Percentiles rank a stretch among this genome's conserved stretches.
Evolutionary conservation across 306 rosid genomes (phyloP).

Genomic region (Fragaria iinumae): DNA sequence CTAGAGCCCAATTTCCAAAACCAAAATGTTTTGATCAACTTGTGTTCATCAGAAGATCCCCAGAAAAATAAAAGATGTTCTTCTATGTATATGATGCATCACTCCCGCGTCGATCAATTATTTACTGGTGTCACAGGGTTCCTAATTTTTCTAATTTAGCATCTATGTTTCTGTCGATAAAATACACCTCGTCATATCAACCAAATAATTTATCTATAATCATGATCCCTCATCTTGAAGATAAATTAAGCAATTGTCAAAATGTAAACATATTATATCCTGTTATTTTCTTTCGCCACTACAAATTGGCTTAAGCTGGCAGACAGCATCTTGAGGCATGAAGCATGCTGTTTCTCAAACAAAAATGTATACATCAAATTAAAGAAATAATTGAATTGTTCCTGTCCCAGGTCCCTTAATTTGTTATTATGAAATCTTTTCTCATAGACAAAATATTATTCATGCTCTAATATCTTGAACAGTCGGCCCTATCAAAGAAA

Average conservation of each 20-base stretch:
- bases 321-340: slow-evolving; percentile 4
- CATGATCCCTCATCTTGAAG: not conserved
- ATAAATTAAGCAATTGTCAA: not conserved
- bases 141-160: not conserved
- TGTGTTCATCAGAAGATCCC: not conserved
- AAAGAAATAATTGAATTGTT: slow-evolving; percentile 1
- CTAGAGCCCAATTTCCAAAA: not conserved
- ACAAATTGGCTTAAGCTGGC: not conserved
- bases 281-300: not conserved
- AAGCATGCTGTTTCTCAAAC: not conserved
- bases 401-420: slow-evolving; percentile 2
- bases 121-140: not conserved
- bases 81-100: not conserved
- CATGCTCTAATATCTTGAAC: not conserved
- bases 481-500: not conserved
- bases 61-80: not conserved
- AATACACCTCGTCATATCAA: not conserved
- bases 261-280: not conserved
- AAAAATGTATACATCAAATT: not conserved
- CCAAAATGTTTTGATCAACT: slow-evolving; percentile 7
- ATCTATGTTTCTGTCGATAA: not conserved
- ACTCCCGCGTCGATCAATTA: not conserved
- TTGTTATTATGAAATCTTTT: not conserved
- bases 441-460: not conserved
- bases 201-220: not conserved